Conservation (phyloP, 495 filamentous ascomycete species). For the Neurospora sp. region DNA sequence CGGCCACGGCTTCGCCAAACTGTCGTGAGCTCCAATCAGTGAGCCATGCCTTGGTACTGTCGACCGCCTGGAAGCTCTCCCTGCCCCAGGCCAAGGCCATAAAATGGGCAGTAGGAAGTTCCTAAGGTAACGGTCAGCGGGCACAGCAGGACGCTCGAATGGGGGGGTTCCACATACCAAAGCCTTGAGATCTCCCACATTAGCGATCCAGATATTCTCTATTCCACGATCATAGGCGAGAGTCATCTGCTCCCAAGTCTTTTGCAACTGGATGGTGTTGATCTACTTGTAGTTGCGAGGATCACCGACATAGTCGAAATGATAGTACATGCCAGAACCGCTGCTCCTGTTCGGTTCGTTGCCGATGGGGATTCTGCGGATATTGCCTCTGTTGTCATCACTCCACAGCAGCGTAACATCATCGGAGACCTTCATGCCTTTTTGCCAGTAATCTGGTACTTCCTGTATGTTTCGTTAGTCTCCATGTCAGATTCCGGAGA, state of each 20-base stretch:
- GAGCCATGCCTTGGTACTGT: constrained; percentile 40
- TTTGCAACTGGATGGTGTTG: constrained; percentile 49
- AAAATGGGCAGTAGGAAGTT: constrained; percentile 48
- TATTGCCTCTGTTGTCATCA: constrained; percentile 59
- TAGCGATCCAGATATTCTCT: constrained; percentile 54
- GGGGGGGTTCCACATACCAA: constrained; percentile 22
- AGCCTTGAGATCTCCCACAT: constrained; percentile 57
- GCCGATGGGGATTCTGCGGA: constrained; percentile 46
- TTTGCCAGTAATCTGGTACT: constrained; percentile 52
- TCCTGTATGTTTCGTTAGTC: constrained; percentile 19
- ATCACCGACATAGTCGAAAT: constrained; percentile 55
- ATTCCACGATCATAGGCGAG: constrained; percentile 46
- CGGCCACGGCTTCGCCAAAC: constrained; percentile 22
- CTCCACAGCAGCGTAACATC: constrained; percentile 56
- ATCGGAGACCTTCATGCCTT: constrained; percentile 51
- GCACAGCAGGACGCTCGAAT: not conserved
- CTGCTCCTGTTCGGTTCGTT: constrained; percentile 44
- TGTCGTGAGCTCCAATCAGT: constrained; percentile 31
- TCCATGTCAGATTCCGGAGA: not conserved
- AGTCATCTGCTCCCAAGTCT: constrained; percentile 43
- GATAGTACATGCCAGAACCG: constrained; percentile 57
- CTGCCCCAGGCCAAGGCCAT: constrained; percentile 52
- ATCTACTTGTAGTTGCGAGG: constrained; percentile 54
- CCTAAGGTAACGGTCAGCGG: constrained; percentile 2
- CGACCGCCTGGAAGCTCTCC: constrained; percentile 27